A percentile compares a stretch with the other conserved stretches of the same genome.
phyloP scores from a whole-genome alignment of 305 asterid species.

The Fraxinus dipetala region DNA sequence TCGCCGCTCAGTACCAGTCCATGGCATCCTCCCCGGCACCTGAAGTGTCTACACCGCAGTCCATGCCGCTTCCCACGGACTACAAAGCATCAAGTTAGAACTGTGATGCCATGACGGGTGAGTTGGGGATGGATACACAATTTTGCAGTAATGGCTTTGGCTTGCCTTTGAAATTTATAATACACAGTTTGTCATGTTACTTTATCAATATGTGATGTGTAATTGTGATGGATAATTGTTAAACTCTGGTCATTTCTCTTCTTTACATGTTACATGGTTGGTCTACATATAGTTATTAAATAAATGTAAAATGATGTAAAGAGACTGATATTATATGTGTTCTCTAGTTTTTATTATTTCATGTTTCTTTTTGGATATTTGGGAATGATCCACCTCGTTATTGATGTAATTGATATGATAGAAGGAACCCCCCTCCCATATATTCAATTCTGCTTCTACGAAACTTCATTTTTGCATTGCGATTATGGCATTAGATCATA shows the following conservation, averaged over 20 bases:
- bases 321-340: background rate
- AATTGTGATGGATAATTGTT: slow-evolving; percentile 28
- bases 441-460: background rate
- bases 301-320: slow-evolving; percentile 22
- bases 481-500: background rate
- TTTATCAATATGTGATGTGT: slow-evolving; percentile 30
- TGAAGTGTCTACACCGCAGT: slow-evolving; percentile 44
- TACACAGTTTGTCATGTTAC: slow-evolving; percentile 14
- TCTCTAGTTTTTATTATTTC: background rate
- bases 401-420: background rate
- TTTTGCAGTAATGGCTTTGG: slow-evolving; percentile 73
- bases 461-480: background rate
- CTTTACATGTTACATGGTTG: slow-evolving; percentile 15
- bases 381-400: background rate
- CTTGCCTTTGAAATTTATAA: slow-evolving; percentile 20
- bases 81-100: slow-evolving; percentile 49
- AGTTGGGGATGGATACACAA: slow-evolving; percentile 51
- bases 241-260: background rate
- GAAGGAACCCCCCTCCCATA: background rate
- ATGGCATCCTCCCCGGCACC: slow-evolving; percentile 50
- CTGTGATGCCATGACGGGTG: slow-evolving; percentile 56
- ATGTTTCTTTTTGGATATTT: background rate
- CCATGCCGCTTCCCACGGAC: slow-evolving; percentile 51
- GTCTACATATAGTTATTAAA: slow-evolving; percentile 26
- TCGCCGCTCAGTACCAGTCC: slow-evolving; percentile 75